phyloP scores from a whole-genome alignment of 257 asterid genomes.

The Nicotiana otophora region DNA sequence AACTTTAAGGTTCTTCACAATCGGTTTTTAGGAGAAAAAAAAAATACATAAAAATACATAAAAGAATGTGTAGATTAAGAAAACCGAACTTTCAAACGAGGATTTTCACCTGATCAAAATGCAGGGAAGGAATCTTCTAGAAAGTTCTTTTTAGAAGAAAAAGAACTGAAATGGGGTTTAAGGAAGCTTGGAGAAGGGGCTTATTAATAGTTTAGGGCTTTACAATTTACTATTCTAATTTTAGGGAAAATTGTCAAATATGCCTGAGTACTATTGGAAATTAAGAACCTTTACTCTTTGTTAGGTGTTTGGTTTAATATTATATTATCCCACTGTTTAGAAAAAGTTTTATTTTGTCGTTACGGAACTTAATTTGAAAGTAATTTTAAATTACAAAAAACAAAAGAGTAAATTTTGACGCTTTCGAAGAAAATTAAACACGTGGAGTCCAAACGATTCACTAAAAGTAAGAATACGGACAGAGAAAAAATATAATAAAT shows the following conservation, averaged over 20 bases:
- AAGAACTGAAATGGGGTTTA: not conserved
- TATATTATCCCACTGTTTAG: not conserved
- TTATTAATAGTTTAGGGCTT: not conserved
- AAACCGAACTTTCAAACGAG: not conserved
- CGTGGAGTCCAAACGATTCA: too few species aligned
- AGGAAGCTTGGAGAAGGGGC: not conserved
- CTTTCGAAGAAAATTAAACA: too few species aligned
- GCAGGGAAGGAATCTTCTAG: not conserved
- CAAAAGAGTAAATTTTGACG: too few species aligned
- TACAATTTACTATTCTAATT: not conserved
- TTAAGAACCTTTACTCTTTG: not conserved
- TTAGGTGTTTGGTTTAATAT: not conserved
- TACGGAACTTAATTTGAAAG: too few species aligned
- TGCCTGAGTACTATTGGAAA: not conserved
- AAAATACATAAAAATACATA: not conserved
- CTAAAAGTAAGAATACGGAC: too few species aligned
- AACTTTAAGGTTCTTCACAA: too few species aligned
- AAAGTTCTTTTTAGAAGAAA: not conserved
- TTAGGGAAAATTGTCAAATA: not conserved
- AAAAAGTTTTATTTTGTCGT: too few species aligned
- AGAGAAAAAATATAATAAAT: too few species aligned
- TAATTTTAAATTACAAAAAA: too few species aligned
- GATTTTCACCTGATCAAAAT: not conserved
- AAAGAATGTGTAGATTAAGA: not conserved
- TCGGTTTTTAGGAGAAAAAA: not conserved